Evolutionary conservation across 208 protist species (phyloP), one percentile per base, ranked within the genome.

Genomic region (Crithidia expoeki): DNA sequence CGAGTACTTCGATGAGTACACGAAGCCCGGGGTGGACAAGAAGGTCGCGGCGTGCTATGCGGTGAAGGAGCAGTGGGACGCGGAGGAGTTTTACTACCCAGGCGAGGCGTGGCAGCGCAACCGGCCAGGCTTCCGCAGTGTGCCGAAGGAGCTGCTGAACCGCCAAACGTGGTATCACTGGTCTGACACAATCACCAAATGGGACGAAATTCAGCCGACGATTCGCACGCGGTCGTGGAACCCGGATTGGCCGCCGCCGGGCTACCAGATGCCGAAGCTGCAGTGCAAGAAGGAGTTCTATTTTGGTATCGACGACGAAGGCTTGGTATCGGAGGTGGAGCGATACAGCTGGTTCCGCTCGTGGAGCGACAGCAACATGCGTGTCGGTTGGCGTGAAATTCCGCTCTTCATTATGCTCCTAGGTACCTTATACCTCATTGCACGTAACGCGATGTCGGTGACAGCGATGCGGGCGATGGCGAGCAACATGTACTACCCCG

Each of bases 1-100:
- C 77, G 88, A 96, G 61, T 86, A 96, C 79, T 96, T 96, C 76
- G 91, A 96, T 64, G 88, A 93, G 76, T 96, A 96, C 72, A 94
- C 86, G 59, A 88, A 93, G 70, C 91, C 91, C 30, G 91, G 91
- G 16, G 76, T 83, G 10, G 80, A 96, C 70, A 74, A 66, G 36
- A 96, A 96, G 76, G 69, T 89, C 6, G 88, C 85, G 12, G 91
- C 86, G 5, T 81, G 63, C 72, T 85, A 86, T 53, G 90, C 90
- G 28, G 80, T 96, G 25, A 94, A 92, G 76, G 86, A 96, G 66
- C 90, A 96, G 67, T 96, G 88, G 88, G 88, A 96, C 78, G 69
- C 90, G 7, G 81, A 92, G 36, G 86, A 96, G 74, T 94, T 94
- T 62, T 96, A 94, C 83, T 96, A 96, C 72, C 90, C 90, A 21